These are phyloP conservation scores for Sarocladium brachiariae DNA, from an alignment of 2,329 filamentous ascomycete genomes.

Conservation along the genomic window DNA sequence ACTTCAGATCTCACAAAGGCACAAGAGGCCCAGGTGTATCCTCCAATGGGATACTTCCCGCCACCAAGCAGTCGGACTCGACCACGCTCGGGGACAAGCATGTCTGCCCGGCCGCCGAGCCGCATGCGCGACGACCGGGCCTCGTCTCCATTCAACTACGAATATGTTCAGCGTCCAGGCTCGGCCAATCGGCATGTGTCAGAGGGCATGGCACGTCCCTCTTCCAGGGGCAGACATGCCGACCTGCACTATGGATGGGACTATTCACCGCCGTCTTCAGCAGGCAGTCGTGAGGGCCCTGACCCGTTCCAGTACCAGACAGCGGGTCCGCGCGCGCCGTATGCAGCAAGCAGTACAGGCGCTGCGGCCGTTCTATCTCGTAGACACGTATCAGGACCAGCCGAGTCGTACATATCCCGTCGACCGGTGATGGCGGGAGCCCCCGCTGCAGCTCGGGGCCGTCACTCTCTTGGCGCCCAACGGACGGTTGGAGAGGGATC, in stretches of 20 bases:
- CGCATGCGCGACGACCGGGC: slow-evolving; percentile 27
- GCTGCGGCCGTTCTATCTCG: slow-evolving; percentile 26
- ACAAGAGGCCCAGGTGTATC: slow-evolving; percentile 30
- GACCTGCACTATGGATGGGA: slow-evolving; percentile 26
- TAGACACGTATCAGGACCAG: slow-evolving; percentile 30
- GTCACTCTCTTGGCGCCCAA: slow-evolving; percentile 17
- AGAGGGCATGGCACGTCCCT: slow-evolving; percentile 30
- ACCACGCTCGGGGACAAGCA: slow-evolving; percentile 34
- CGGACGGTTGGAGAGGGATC: slow-evolving; percentile 19
- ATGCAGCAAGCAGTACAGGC: slow-evolving; percentile 18
- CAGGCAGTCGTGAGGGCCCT: slow-evolving; percentile 19
- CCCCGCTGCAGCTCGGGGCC: slow-evolving; percentile 21
- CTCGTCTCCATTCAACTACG: slow-evolving; percentile 38
- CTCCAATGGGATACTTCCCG: slow-evolving; percentile 47
- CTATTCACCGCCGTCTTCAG: slow-evolving; percentile 22
- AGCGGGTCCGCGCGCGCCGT: slow-evolving; percentile 32
- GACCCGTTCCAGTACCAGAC: slow-evolving; percentile 51
- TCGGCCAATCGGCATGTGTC: slow-evolving; percentile 32
- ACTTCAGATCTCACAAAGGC: slow-evolving; percentile 29
- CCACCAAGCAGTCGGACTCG: slow-evolving; percentile 34
- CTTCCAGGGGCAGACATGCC: slow-evolving; percentile 26
- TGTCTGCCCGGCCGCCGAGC: slow-evolving; percentile 30
- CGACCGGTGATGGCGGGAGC: slow-evolving; percentile 13
- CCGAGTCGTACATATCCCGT: slow-evolving; percentile 22
- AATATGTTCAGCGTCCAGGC: slow-evolving; percentile 31